phyloP scores from a whole-genome alignment of 2,329 filamentous ascomycete species.

The Fusarium pseudograminearum region DNA sequence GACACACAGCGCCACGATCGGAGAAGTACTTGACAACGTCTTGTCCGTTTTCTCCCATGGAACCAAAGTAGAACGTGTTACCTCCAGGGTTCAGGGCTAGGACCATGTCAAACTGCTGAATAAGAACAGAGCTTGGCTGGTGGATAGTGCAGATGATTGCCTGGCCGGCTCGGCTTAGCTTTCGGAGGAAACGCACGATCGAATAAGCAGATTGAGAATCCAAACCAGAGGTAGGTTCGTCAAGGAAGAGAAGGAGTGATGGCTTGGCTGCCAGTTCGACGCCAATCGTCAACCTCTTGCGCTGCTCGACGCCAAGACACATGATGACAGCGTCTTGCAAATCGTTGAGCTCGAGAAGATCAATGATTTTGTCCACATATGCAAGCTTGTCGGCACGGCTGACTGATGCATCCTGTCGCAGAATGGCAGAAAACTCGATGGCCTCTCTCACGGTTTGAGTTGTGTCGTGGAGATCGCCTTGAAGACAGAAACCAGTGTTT shows the following conservation, averaged over 20 bases:
- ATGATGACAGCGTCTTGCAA: constrained; percentile 71
- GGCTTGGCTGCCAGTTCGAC: constrained; percentile 66
- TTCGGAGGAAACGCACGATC: constrained; percentile 69
- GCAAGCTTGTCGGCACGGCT: constrained; percentile 71
- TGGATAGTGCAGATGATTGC: constrained; percentile 71
- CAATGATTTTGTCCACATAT: constrained; percentile 74
- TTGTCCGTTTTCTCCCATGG: constrained; percentile 61
- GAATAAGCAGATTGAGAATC: constrained; percentile 68
- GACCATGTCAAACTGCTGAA: constrained; percentile 67
- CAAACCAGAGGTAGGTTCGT: constrained; percentile 69
- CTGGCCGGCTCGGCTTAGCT: constrained; percentile 68
- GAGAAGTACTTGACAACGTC: constrained; percentile 64
- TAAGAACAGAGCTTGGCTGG: constrained; percentile 65
- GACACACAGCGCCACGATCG: constrained; percentile 73
- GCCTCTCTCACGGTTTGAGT: constrained; percentile 74
- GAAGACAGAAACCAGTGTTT: constrained; percentile 75
- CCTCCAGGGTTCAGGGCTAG: constrained; percentile 65
- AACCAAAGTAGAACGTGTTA: constrained; percentile 65
- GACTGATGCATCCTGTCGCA: constrained; percentile 68
- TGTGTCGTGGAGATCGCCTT: constrained; percentile 73
- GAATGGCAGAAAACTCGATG: constrained; percentile 72
- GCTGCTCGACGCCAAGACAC: constrained; percentile 69
- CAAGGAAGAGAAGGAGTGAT: constrained; percentile 70
- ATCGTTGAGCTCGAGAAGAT: constrained; percentile 72
- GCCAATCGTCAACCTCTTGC: constrained; percentile 66